Evolutionary conservation across 371 early-diverging fungal genomes (phyloP), one percentile per base, ranked within the genome.

Genomic region (Rozella allomycis): DNA sequence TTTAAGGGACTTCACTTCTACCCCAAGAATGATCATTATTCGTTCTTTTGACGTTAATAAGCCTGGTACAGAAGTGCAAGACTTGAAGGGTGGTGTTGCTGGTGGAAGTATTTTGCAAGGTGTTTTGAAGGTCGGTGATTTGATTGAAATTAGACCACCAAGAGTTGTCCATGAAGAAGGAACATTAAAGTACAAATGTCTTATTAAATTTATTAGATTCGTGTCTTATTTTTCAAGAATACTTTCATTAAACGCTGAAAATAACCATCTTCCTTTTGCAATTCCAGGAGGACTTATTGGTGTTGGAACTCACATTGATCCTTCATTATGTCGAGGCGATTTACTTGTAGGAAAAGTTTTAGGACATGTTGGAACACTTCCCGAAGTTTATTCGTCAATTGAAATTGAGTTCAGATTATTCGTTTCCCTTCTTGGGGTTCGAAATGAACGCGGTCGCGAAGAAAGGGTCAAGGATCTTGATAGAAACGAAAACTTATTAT

Each of bases 41-140:
- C 83, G 99, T 51, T 87, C 90, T 19, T 99, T 99, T 50, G 98
- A 98, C 64, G 86, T 98, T 46, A 99, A 99, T 69, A 94, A 93
- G 62, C 98, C 99, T 21, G 99, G 99, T 49, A 74, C 85, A 26
- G 85, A 85, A 48, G 76, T 91, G 20, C 68, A 72, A n/a, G 72
- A 88, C 21, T 70, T 98, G 37, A 78, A 77, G 54, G 99, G 99
- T 53, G 99, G 99, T 51, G 96, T 99, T 47, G 98, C 97, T 41
- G 99, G 99, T 61, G 99, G 99, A 23, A 83, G 82, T 37, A 87
- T 99, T 45, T 63, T 98, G 37, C 72, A 70, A 42, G 99, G 99
- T 52, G 81, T 86, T 3, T 54, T 99, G 37, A 80, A 72, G 52
- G 45, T 86, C 31, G 97, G 96, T 31, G 98, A 98, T 47, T 78